Evolutionary conservation across 257 asterid species (phyloP).

Genomic region (Jaltomata sinuosa): DNA sequence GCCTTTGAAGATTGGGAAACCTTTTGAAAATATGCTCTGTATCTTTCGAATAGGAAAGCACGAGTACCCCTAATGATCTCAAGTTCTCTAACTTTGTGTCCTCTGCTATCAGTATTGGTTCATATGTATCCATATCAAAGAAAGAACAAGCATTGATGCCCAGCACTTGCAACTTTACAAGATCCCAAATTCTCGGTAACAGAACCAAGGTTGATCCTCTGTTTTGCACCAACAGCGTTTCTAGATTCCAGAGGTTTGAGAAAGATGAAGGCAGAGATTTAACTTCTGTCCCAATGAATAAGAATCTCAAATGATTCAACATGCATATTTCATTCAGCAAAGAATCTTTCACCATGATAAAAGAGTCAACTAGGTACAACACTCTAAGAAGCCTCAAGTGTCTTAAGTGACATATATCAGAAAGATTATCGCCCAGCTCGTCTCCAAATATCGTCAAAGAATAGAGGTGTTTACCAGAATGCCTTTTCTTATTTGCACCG

Average conservation of each 20-base stretch:
- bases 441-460: background rate
- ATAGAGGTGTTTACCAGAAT: conserved; percentile 3
- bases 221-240: background rate
- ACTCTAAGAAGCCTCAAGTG: conserved; percentile 10
- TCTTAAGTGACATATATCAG: background rate
- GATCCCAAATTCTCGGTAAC: background rate
- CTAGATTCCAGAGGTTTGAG: background rate
- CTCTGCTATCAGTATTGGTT: too few species aligned
- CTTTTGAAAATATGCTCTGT: too few species aligned
- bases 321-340: background rate
- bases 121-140: too few species aligned
- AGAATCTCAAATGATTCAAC: background rate
- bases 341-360: background rate
- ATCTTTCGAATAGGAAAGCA: too few species aligned
- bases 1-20: too few species aligned
- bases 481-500: background rate
- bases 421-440: background rate
- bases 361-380: background rate
- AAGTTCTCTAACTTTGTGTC: too few species aligned
- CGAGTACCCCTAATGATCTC: too few species aligned
- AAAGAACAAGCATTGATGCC: too few species aligned
- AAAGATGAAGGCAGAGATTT: background rate
- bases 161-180: background rate
- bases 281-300: background rate
- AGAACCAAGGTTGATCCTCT: background rate